Percentiles rank a stretch among this genome's conserved stretches.
phyloP scores from a whole-genome alignment of 805 yeast species.

The Cyberlindnera petersonii region DNA sequence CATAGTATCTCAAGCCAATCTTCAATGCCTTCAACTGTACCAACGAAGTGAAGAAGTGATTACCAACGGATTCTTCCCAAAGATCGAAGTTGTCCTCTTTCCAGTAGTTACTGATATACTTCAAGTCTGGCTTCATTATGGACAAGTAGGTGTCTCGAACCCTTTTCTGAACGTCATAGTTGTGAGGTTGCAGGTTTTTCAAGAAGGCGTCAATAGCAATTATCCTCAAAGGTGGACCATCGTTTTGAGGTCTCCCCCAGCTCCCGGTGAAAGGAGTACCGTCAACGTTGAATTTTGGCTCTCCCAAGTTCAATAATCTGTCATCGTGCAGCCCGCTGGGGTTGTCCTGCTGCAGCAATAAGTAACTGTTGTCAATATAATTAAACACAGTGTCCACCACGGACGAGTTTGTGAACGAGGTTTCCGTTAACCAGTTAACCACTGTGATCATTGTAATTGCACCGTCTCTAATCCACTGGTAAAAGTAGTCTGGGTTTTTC shows the following conservation, averaged over 20 bases:
- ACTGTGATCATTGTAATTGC: constrained; percentile 74
- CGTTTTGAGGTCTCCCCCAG: constrained; percentile 97
- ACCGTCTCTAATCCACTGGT: constrained; percentile 88
- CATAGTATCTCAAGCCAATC: constrained; percentile 45
- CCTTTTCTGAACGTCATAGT: constrained; percentile 28
- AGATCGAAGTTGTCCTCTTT: constrained; percentile 66
- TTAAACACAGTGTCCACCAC: constrained; percentile 41
- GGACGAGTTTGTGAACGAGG: constrained; percentile 24
- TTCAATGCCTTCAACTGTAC: constrained; percentile 68
- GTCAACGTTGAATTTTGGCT: constrained; percentile 78
- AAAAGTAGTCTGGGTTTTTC: constrained; percentile 71
- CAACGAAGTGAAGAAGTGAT: constrained; percentile 76
- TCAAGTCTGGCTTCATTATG: constrained; percentile 65
- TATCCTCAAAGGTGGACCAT: constrained; percentile 86
- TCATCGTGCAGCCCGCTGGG: constrained; percentile 57
- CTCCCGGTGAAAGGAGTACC: constrained; percentile 54
- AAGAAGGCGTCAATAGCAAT: constrained; percentile 59
- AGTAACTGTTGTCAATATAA: constrained; percentile 56
- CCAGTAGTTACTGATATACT: constrained; percentile 64
- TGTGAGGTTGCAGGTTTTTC: constrained; percentile 35
- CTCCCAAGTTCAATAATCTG: constrained; percentile 66
- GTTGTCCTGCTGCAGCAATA: constrained; percentile 63
- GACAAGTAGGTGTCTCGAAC: constrained; percentile 42
- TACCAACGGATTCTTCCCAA: constrained; percentile 84
- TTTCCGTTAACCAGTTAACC: constrained; percentile 50